phyloP scores from a whole-genome alignment of 1,284 basidiomycete genomes.

The Marasmius oreades region DNA sequence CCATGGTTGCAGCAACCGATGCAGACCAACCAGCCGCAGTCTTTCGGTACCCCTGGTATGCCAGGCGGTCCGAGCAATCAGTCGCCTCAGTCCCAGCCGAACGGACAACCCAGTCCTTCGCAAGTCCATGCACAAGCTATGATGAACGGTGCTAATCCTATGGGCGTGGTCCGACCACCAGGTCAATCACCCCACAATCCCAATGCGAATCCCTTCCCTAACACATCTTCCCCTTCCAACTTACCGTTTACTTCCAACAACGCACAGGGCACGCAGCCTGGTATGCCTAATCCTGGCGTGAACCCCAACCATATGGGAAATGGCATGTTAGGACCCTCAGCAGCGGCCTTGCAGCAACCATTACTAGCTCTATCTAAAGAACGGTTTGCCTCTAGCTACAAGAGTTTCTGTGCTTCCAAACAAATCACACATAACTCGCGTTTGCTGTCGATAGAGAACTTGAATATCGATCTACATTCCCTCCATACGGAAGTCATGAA shows the following conservation, averaged over 20 bases:
- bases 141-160: neutral
- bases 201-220: neutral
- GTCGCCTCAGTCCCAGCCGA: neutral
- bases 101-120: conserved; percentile 4
- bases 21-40: neutral
- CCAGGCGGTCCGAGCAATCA: neutral
- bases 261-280: conserved; percentile 5
- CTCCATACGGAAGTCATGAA: conserved; percentile 56
- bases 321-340: neutral
- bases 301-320: neutral
- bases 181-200: neutral
- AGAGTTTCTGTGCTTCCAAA: conserved; percentile 41
- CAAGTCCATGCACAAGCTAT: neutral
- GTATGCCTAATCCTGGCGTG: neutral
- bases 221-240: neutral
- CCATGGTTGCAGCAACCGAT: neutral
- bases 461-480: conserved; percentile 50
- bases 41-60: neutral
- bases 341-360: neutral
- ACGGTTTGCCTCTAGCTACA: conserved; percentile 48
- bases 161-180: neutral
- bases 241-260: conserved; percentile 1
- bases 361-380: conserved; percentile 41
- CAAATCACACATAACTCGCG: conserved; percentile 36
- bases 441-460: conserved; percentile 44